Evolutionary conservation across 257 asterid species (phyloP), one percentile per base, ranked within the genome.

Genomic region (Rehmannia glutinosa): DNA sequence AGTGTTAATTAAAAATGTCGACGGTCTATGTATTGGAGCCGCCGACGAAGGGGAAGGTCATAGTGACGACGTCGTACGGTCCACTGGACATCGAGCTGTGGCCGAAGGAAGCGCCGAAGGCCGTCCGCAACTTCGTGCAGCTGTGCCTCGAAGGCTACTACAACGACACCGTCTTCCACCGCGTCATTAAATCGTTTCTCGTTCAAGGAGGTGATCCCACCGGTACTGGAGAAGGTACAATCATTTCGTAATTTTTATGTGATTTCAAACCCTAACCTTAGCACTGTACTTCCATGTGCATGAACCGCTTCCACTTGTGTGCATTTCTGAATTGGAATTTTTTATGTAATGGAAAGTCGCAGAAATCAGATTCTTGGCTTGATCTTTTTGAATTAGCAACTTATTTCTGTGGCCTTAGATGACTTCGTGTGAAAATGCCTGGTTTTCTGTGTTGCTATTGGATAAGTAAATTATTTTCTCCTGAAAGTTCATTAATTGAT

Each of bases 41-140:
- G 75, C 97, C 98, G 84, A 93, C 98, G 77, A 87, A 80, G 77
- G 98, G 98, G 66, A 93, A 93, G 74, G 94, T 93, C 64, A 70
- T 90, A 23, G 4, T 93, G 42, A 84, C 86, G 69, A 93, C 98
- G 66, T 84, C 92, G 59, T 84, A 80, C 59, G 98, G 98, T 19
- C 90, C 98, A 5, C 33, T 93, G 49, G 98, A 93, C 83, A 86
- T 93, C 63, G 98, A 93, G 80, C 91, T 93, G 2, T 93, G 97
- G 98, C 98, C 98, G 4, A 93, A 90, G 71, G 97, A 93, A 73
- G 97, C 97, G 20, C 98, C 98, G 0, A 93, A 93, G 71, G 98
- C 98, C 70, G 96, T 81, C 20, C 87, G 97, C 69, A 93, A 93
- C 83, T 90, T 93, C 78, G 92, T 86, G 69, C 98, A 93, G 87